These are phyloP conservation scores for Yamadazyma siamensis DNA, from an alignment of 1,139 yeast species.

Conservation along the genomic window DNA sequence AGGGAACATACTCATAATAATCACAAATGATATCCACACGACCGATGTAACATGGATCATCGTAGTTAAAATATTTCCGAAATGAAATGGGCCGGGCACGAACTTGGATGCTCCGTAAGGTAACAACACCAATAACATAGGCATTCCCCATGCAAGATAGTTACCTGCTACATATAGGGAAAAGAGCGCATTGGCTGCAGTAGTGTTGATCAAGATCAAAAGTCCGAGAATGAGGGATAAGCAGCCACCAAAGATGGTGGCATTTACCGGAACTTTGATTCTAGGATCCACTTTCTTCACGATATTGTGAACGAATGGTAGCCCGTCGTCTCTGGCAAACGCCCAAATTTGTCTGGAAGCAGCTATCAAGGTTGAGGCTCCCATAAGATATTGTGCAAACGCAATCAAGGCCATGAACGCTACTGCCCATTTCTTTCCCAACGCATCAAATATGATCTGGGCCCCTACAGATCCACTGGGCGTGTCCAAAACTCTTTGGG, in stretches of 20 bases:
- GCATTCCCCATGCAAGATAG: conserved; percentile 39
- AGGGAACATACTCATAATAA: conserved; percentile 40
- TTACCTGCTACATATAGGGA: conserved; percentile 49
- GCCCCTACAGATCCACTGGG: conserved; percentile 59
- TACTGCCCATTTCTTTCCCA: conserved; percentile 70
- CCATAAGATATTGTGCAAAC: conserved; percentile 65
- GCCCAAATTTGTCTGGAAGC: conserved; percentile 41
- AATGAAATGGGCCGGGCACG: conserved; percentile 61
- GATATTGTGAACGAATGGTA: conserved; percentile 40
- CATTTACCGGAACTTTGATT: conserved; percentile 56
- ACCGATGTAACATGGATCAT: conserved; percentile 22
- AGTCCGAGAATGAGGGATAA: conserved; percentile 52
- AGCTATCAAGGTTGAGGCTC: conserved; percentile 34
- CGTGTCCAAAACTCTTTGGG: conserved; percentile 39
- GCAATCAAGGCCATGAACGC: conserved; percentile 61
- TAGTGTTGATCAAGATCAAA: conserved; percentile 52
- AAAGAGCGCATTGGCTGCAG: conserved; percentile 57
- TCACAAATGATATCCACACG: conserved; percentile 28
- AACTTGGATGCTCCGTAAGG: conserved; percentile 45
- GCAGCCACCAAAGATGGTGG: conserved; percentile 50
- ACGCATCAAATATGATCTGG: conserved; percentile 59
- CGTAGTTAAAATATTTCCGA: conserved; percentile 49
- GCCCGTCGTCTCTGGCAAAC: conserved; percentile 38
- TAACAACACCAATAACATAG: conserved; percentile 36
- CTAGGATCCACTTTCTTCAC: conserved; percentile 52